Conservation (phyloP, 257 asterid genomes). For the Petunia secreta region DNA sequence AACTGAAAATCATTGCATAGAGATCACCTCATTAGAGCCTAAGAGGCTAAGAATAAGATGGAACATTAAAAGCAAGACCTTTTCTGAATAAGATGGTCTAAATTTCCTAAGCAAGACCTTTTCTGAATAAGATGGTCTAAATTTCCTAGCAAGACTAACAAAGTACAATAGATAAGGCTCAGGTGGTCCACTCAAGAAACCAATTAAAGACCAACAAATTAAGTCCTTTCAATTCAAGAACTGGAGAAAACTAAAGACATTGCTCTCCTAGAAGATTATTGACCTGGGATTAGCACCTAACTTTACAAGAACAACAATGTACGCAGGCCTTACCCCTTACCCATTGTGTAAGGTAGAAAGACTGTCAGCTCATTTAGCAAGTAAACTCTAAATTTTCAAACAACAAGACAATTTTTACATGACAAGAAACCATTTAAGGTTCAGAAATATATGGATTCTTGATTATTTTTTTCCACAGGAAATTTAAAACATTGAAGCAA, state of each 20-base stretch:
- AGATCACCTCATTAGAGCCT: background rate
- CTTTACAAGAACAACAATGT: too few species aligned
- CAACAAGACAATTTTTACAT: background rate
- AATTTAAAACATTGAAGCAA: background rate
- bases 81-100: background rate
- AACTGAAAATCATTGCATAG: conserved; percentile 6
- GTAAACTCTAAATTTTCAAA: background rate
- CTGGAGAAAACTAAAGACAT: background rate
- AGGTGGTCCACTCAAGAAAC: background rate
- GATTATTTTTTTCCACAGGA: background rate
- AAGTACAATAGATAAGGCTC: background rate
- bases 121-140: background rate
- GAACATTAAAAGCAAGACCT: background rate
- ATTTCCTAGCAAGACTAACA: background rate
- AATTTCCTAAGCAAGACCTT: background rate
- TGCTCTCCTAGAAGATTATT: background rate
- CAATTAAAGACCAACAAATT: background rate
- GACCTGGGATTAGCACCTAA: too few species aligned
- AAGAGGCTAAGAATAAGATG: conserved; percentile 1
- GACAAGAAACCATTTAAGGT: background rate
- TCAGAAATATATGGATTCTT: background rate
- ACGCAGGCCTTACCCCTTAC: too few species aligned
- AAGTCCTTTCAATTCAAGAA: background rate
- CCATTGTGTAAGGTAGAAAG: too few species aligned
- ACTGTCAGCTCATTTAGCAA: too few species aligned